Base-by-base conservation (phyloP, 805 yeast genomes). In the Candida coleopterorum region DNA sequence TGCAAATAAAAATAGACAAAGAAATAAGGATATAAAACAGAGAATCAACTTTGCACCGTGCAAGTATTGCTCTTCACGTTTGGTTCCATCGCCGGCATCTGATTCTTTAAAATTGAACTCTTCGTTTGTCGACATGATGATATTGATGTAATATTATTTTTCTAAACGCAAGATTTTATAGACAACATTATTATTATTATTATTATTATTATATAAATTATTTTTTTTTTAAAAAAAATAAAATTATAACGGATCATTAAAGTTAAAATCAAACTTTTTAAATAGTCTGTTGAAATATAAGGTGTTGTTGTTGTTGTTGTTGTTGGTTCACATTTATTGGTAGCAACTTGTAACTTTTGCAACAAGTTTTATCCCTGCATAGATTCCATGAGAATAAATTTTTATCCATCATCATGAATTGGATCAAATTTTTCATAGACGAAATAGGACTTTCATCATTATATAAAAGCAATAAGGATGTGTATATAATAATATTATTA, bases 1-100 rank as follows among this genome's bases (percentile, higher is more conserved):
- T 2, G 67, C 67, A 14, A 56, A 52, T 10, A 63, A 39, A 37
- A 64, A 62, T 41, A 63, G 34, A 43, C 60, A 56, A 31, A 58
- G 38, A 37, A 55, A 55, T 4, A 58, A 38, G 3, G 68, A 47
- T 1, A 49, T 7, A 16, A 62, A 41, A 40, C 68, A 57, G 7
- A 55, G 27, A 2, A 29, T 35, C 18, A 64, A 44, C 12, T 47
- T 44, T 18, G 36, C 9, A 0, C 70, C 71, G 28, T 50, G 39
- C 35, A 65, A 47, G 34, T 59, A 59, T 39, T 62, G 65, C 20
- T 65, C 69, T 36, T 60, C 60, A 43, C 66, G 52, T 30, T 43
- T 51, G 6, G 69, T 61, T n/a, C 70, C 70, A 40, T 65, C 70
- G 25, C 71, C 70, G 16, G 70, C 69, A 45, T 67, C 44, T 6